Percentiles rank a stretch among this genome's conserved stretches.
phyloP scores from a whole-genome alignment of 2,329 filamentous ascomycete species.

The Colletotrichum sp. region DNA sequence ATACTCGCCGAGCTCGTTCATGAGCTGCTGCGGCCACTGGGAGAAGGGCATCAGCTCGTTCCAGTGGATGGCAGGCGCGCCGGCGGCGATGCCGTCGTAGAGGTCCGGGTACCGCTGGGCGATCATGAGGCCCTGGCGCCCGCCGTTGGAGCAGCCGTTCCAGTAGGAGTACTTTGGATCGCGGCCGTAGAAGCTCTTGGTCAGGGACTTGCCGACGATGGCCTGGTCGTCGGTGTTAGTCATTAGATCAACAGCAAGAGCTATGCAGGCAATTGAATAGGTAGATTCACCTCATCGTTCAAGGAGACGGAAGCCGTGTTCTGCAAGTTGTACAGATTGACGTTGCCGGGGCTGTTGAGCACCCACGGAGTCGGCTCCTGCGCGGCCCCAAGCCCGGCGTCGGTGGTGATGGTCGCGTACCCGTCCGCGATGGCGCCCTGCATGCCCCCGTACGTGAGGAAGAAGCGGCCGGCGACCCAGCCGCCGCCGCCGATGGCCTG shows the following conservation, averaged over 20 bases:
- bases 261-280: no score
- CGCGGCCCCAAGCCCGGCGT: conserved; percentile 20
- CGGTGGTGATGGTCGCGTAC: conserved; percentile 24
- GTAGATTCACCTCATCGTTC: conserved; percentile 46
- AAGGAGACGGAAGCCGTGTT: conserved; percentile 36
- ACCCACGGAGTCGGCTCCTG: conserved; percentile 21
- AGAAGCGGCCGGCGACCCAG: conserved; percentile 26
- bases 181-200: conserved; percentile 49
- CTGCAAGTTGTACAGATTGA: conserved; percentile 26
- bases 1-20: not conserved
- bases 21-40: not conserved
- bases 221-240: conserved; percentile 25
- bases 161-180: conserved; percentile 45
- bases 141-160: conserved; percentile 56
- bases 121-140: conserved; percentile 53
- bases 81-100: conserved; percentile 47
- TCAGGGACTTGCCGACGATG: conserved; percentile 52
- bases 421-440: conserved; percentile 23
- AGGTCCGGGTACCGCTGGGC: conserved; percentile 52
- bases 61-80: conserved; percentile 27
- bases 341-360: conserved; percentile 12
- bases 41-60: not conserved
- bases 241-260: conserved; percentile 41
- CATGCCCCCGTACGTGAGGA: conserved; percentile 21
- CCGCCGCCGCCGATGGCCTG: conserved; percentile 35